Percentiles rank a stretch among this genome's conserved stretches.
Conservation (phyloP, 371 early-diverging fungal genomes). For the Blakeslea trispora region DNA sequence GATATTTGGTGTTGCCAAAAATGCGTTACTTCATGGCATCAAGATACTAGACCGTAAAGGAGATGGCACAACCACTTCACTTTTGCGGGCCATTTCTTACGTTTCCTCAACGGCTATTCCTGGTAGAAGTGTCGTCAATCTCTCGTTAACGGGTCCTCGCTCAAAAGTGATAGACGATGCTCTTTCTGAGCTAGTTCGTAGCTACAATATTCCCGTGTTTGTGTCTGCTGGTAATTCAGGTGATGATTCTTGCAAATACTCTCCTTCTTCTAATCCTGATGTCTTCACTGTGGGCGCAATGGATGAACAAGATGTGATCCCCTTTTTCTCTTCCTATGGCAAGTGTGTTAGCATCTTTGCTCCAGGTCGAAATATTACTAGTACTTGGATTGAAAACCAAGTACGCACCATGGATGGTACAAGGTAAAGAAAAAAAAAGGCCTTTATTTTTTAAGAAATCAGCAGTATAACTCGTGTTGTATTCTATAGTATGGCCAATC, state of each 20-base stretch:
- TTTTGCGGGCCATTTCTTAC: conserved; percentile 34
- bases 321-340: conserved; percentile 58
- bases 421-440: conserved; percentile 27
- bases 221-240: conserved; percentile 76
- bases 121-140: conserved; percentile 49
- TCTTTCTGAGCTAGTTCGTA: conserved; percentile 50
- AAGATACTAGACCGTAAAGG: conserved; percentile 64
- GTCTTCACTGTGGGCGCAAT: conserved; percentile 74
- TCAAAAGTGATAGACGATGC: conserved; percentile 37
- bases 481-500: conserved; percentile 64
- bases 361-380: conserved; percentile 50
- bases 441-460: background rate
- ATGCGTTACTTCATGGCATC: conserved; percentile 58
- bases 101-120: conserved; percentile 29
- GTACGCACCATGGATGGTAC: conserved; percentile 64
- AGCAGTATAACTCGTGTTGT: too few relatives aligned
- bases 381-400: conserved; percentile 49
- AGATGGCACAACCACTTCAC: conserved; percentile 42
- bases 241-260: conserved; percentile 67
- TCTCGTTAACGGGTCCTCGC: conserved; percentile 61
- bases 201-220: conserved; percentile 43
- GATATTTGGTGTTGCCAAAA: conserved; percentile 68
- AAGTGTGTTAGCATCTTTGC: conserved; percentile 62
- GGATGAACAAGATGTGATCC: conserved; percentile 42
- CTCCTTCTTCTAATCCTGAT: conserved; percentile 62